Conservation (phyloP, 2,329 filamentous ascomycete genomes). For the Phoma sp. region DNA sequence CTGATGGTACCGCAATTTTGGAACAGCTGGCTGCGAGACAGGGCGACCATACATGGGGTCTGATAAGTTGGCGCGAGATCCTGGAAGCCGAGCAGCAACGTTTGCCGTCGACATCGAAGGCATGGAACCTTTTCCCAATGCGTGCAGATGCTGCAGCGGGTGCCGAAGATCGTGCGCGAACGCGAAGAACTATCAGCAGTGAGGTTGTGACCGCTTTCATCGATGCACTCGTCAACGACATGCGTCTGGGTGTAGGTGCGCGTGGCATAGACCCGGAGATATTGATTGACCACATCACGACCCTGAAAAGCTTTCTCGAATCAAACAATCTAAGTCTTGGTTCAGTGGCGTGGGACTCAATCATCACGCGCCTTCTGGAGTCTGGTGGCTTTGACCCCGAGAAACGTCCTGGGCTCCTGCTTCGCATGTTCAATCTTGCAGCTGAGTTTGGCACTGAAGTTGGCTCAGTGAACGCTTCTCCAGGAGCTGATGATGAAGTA, state of each 20-base stretch:
- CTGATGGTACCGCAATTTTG: slow-evolving; percentile 53
- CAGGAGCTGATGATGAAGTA: slow-evolving; percentile 24
- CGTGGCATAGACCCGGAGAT: slow-evolving; percentile 47
- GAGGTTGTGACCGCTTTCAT: slow-evolving; percentile 65
- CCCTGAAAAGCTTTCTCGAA: slow-evolving; percentile 49
- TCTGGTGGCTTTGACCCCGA: slow-evolving; percentile 56
- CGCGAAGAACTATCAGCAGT: slow-evolving; percentile 61
- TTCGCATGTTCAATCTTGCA: slow-evolving; percentile 50
- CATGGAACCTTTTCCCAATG: slow-evolving; percentile 37
- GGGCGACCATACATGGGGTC: slow-evolving; percentile 34
- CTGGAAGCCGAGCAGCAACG: slow-evolving; percentile 41
- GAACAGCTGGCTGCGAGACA: slow-evolving; percentile 33
- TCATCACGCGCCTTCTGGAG: slow-evolving; percentile 60
- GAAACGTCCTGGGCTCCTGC: slow-evolving; percentile 54
- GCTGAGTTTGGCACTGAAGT: slow-evolving; percentile 53
- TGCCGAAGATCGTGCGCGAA: slow-evolving; percentile 36
- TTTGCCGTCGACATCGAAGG: slow-evolving; percentile 16
- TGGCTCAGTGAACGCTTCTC: slow-evolving; percentile 45
- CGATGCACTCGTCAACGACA: slow-evolving; percentile 58
- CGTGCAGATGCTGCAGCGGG: slow-evolving; percentile 25
- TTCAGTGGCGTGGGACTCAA: slow-evolving; percentile 53
- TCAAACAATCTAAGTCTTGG: slow-evolving; percentile 50
- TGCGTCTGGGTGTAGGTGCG: slow-evolving; percentile 54
- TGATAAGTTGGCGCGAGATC: slow-evolving; percentile 54
- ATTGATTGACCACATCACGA: slow-evolving; percentile 45